A percentile compares a stretch with the other conserved stretches of the same genome.
Evolutionary conservation across 352 stramenopile species (phyloP).

Genomic region (Phytopythium boreale): DNA sequence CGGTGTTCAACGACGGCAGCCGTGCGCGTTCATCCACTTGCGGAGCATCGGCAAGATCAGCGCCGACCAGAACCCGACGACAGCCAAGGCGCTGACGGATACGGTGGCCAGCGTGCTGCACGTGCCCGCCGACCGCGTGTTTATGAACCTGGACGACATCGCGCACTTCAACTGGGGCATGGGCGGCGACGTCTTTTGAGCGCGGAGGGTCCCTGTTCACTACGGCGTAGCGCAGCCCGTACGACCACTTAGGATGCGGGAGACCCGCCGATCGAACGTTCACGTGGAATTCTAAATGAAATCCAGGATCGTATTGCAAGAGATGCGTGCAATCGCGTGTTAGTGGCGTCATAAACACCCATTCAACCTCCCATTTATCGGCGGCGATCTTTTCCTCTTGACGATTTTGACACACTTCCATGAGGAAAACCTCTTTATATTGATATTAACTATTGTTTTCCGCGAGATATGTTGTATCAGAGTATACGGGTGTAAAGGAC

Average conservation of each 20-base stretch:
- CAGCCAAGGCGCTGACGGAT: constrained; percentile 20
- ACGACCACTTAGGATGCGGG: neutral
- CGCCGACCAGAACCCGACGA: constrained; percentile 28
- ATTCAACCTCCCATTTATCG: too few species aligned
- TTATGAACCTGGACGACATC: constrained; percentile 38
- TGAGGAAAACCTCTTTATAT: neutral
- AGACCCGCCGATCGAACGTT: neutral
- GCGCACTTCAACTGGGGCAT: constrained; percentile 26
- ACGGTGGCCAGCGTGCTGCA: constrained; percentile 17
- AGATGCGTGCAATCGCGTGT: neutral
- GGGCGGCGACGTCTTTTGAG: constrained; percentile 9
- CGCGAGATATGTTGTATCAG: neutral
- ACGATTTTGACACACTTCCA: too few species aligned
- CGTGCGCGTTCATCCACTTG: constrained; percentile 34
- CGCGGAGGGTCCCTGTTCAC: neutral
- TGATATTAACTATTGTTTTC: neutral
- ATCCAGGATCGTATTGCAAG: too few species aligned
- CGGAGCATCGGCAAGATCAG: constrained; percentile 36
- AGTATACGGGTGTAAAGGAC: neutral
- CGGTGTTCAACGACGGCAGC: constrained; percentile 9
- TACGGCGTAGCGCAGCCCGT: neutral
- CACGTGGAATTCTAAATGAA: too few species aligned
- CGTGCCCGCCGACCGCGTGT: constrained; percentile 28
- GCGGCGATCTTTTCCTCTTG: too few species aligned
- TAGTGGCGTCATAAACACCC: neutral